Conservation (phyloP, 2,329 filamentous ascomycete species). For the Hawksworthiomyces lignivorus region DNA sequence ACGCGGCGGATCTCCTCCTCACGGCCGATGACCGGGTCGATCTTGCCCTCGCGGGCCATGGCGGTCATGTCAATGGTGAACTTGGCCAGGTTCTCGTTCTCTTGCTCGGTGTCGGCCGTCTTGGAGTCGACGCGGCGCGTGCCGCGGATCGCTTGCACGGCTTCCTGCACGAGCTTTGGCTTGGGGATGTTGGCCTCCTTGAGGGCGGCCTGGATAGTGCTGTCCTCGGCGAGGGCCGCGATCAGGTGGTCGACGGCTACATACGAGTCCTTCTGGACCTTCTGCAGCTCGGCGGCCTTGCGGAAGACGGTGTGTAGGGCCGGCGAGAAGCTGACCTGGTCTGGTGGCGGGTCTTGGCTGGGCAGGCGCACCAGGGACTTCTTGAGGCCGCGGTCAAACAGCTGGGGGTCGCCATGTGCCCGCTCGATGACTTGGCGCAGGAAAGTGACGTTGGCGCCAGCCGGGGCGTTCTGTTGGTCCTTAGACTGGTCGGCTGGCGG, state of each 20-base stretch:
- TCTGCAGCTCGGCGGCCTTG: slow-evolving; percentile 80
- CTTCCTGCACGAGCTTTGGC: slow-evolving; percentile 78
- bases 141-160: slow-evolving; percentile 85
- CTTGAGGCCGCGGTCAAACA: slow-evolving; percentile 83
- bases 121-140: slow-evolving; percentile 93
- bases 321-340: slow-evolving; percentile 75
- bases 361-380: slow-evolving; percentile 84
- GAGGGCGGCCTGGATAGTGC: slow-evolving; percentile 62
- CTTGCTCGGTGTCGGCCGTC: slow-evolving; percentile 85
- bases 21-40: slow-evolving; percentile 92
- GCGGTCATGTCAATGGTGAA: slow-evolving; percentile 99
- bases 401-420: slow-evolving; percentile 85
- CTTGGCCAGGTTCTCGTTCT: slow-evolving; percentile 93
- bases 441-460: slow-evolving; percentile 60
- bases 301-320: slow-evolving; percentile 75
- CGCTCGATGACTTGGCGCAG: slow-evolving; percentile 93
- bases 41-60: slow-evolving; percentile 93
- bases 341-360: slow-evolving; percentile 90
- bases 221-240: slow-evolving; percentile 72
- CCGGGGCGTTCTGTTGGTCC: slow-evolving; percentile 71
- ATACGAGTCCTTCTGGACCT: slow-evolving; percentile 94
- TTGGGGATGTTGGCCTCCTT: slow-evolving; percentile 89
- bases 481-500: slow-evolving; percentile 69
- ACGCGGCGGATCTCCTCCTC: slow-evolving; percentile 94
- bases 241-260: slow-evolving; percentile 95